Evolutionary conservation across 352 stramenopile species (phyloP), one percentile per base, ranked within the genome.

Genomic region (Lagenidium giganteum): DNA sequence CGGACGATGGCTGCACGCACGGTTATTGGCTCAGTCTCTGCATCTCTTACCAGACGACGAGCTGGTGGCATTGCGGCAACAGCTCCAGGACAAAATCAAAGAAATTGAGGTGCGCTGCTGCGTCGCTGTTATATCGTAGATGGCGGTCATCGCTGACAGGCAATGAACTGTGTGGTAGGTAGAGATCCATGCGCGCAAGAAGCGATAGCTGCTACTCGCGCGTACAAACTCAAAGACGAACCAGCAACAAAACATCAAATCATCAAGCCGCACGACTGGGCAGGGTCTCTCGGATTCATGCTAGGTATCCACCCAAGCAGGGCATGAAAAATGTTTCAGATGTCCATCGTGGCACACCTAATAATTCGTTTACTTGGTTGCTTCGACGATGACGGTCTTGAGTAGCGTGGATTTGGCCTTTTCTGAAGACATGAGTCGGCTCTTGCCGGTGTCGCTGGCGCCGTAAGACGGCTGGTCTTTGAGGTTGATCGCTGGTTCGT

Each of bases 1-100:
- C 20, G 69, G 74, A 5, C 67, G 79, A 45, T 87, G 69, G 71
- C 64, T 84, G 51, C 71, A 84, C 57, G 49, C 70, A 14, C 65
- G 67, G 30, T 57, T 87, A 0, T 52, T 87, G 28, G 48, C 60
- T 20, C 64, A 67, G 24, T 84, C 70, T 27, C 58, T 85, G 23
- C 13, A 59, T 25, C 67, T 85, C 17, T 52, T 77, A 8, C 53
- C 63, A 14, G 64, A 74, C 8, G 35, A 66, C 0, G 67, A 84
- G 42, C 62, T 83, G 17, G 22, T 63, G 1, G 49, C 66, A 11
- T 56, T 80, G 41, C 57, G 83, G 40, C 60, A 42, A 39, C 61
- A 78, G 30, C 65, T 87, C 9, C 61, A 82, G 27, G 37, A 57
- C 26, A 82, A 83, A 29, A 64, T 87, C 27, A 37, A 41, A 4